phyloP scores from a whole-genome alignment of 768 basidiomycete genomes.

The Dioszegia aurantiaca region DNA sequence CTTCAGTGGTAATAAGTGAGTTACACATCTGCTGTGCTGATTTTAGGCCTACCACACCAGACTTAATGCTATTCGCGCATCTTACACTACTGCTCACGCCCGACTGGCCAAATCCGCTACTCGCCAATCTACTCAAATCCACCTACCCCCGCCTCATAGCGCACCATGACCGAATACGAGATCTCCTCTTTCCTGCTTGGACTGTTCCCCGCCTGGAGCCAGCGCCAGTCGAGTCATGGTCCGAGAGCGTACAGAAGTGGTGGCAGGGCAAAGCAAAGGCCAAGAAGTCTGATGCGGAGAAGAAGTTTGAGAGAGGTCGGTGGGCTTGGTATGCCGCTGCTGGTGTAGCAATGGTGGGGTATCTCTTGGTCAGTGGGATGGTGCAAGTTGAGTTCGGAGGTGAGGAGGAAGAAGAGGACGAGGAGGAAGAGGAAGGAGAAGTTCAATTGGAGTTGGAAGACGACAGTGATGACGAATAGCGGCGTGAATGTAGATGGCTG shows the following conservation, averaged over 20 bases:
- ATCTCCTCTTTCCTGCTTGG: slow-evolving; percentile 20
- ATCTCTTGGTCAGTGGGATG: slow-evolving; percentile 40
- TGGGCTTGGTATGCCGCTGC: slow-evolving; percentile 45
- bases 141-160: slow-evolving; percentile 26
- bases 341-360: slow-evolving; percentile 36
- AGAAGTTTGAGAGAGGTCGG: slow-evolving; percentile 33
- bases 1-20: slow-evolving; percentile 29
- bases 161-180: slow-evolving; percentile 28
- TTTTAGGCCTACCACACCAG: slow-evolving; percentile 30
- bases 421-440: slow-evolving; percentile 14
- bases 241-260: not conserved
- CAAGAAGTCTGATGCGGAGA: slow-evolving; percentile 29
- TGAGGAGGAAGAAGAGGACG: slow-evolving; percentile 14
- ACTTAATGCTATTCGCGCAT: slow-evolving; percentile 31
- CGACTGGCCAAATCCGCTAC: slow-evolving; percentile 29
- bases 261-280: slow-evolving; percentile 11
- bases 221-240: not conserved
- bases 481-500: not conserved
- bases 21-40: not conserved
- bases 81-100: slow-evolving; percentile 33
- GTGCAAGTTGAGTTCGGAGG: slow-evolving; percentile 29
- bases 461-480: slow-evolving; percentile 4
- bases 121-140: slow-evolving; percentile 23
- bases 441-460: slow-evolving; percentile 9
- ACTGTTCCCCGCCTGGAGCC: not conserved